A percentile compares a stretch with the other conserved stretches of the same genome.
These are phyloP conservation scores for Neofusicoccum kwambonambiense DNA, from an alignment of 2,329 filamentous ascomycete genomes.

Conservation along the genomic window DNA sequence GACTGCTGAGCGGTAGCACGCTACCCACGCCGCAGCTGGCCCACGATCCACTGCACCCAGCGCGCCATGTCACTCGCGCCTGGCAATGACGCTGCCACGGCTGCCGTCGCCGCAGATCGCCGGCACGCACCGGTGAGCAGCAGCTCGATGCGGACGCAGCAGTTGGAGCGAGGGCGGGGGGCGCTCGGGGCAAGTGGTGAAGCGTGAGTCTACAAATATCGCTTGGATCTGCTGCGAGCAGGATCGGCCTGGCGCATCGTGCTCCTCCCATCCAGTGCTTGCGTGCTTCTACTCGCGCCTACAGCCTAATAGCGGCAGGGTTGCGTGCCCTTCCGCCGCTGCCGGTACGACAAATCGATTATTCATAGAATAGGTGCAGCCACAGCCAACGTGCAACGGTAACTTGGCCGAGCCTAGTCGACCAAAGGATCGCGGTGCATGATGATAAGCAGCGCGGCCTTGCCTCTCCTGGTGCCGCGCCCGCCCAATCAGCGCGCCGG, in stretches of 20 bases:
- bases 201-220: constrained; percentile 14
- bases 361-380: constrained; percentile 17
- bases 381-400: constrained; percentile 16
- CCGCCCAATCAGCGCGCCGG: constrained; percentile 6
- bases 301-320: constrained; percentile 17
- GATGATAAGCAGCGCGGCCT: constrained; percentile 15
- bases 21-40: too few relatives aligned
- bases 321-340: constrained; percentile 12
- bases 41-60: too few relatives aligned
- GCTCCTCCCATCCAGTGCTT: background rate
- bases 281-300: constrained; percentile 11
- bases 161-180: background rate
- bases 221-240: constrained; percentile 13
- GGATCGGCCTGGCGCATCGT: constrained; percentile 14
- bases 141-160: background rate
- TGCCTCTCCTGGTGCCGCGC: constrained; percentile 9
- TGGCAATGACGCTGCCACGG: too few relatives aligned
- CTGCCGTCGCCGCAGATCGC: too few relatives aligned
- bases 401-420: constrained; percentile 15
- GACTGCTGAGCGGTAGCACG: too few relatives aligned
- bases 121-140: too few relatives aligned
- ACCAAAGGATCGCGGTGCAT: constrained; percentile 16
- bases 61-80: too few relatives aligned
- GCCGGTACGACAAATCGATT: constrained; percentile 17
- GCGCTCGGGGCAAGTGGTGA: constrained; percentile 8